Evolutionary conservation across 306 rosid species (phyloP), one percentile per base, ranked within the genome.

Genomic region (Ceratonia siliqua): DNA sequence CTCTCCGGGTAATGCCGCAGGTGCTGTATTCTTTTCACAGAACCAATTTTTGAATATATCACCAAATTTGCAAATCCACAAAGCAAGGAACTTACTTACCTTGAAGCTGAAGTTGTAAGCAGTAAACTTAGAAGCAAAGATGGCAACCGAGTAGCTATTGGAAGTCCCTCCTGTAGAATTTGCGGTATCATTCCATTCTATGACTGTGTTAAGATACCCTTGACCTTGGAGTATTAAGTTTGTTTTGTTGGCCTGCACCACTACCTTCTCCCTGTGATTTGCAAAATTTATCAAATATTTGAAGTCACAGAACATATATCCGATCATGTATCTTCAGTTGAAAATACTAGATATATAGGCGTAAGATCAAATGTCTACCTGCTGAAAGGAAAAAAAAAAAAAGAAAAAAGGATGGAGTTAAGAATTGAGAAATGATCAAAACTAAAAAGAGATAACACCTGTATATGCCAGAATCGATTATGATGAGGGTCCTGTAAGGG

Each of bases 181-280:
- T 12, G 98, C 89, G 0, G 92, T 86, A 79, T 89, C 96, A 68
- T 89, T 89, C 97, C 97, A 93, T 75, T 82, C 87, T 81, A 93
- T 84, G 58, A 78, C 35, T 35, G 96, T 91, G 78, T 87, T 77
- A 0, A 87, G 82, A 77, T 87, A 89, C 5, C 97, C 94, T 55
- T 83, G 79, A 35, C 98, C 98, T 85, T 91, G 81, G 62, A 93
- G 11, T 81, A 89, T 88, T 82, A 91, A 30, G 52, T 93, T 91
- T 42, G 89, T 86, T 78, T 91, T 93, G 85, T 82, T 89, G 13
- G 25, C 86, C 8, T 63, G 54, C 54, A 93, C 93, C 32, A 73
- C 80, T 42, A 93, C 87, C 78, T 93, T 93, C 80, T 91, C 96
- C 86, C 97, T 93, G 69, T 48, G 27, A 67, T 75, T 75, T 58